A percentile compares a stretch with the other conserved stretches of the same genome.
These are phyloP conservation scores for Tricholoma bakamatsutake DNA, from an alignment of 768 basidiomycete genomes.

Conservation along the genomic window DNA sequence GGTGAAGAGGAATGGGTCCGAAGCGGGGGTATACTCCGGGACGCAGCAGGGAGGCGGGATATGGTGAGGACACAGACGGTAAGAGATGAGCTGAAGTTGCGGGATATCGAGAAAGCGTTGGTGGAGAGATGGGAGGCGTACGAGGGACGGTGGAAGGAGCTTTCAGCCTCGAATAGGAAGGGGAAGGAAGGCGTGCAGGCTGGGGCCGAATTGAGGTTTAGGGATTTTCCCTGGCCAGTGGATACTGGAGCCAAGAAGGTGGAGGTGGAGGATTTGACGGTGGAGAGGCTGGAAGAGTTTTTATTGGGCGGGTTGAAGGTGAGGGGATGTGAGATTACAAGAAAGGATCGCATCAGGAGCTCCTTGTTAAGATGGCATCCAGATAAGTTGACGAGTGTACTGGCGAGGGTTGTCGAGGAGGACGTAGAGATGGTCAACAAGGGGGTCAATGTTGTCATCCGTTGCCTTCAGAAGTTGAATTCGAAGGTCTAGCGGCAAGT, in stretches of 20 bases:
- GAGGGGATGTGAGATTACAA: conserved; percentile 33
- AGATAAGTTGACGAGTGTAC: conserved; percentile 47
- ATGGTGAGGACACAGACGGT: conserved; percentile 42
- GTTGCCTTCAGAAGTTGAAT: conserved; percentile 28
- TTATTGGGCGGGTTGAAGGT: conserved; percentile 41
- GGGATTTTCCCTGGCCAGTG: conserved; percentile 63
- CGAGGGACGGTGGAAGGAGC: conserved; percentile 43
- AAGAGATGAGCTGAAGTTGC: conserved; percentile 38
- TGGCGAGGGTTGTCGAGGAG: conserved; percentile 37
- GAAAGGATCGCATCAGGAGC: conserved; percentile 49
- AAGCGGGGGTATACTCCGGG: conserved; percentile 49
- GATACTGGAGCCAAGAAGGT: conserved; percentile 8
- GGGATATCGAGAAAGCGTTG: conserved; percentile 35
- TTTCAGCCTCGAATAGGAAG: conserved; percentile 20
- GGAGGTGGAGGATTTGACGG: conserved; percentile 29
- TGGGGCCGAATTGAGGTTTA: conserved; percentile 30
- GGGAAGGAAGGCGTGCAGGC: conserved; percentile 2
- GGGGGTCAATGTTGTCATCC: conserved; percentile 40
- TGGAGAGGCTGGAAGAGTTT: conserved; percentile 40
- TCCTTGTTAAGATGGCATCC: conserved; percentile 67
- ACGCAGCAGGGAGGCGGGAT: conserved; percentile 44
- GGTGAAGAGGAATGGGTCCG: conserved; percentile 59
- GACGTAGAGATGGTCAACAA: conserved; percentile 39
- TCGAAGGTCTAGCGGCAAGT: conserved; percentile 2
- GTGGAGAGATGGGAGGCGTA: conserved; percentile 46